Percentiles rank a stretch among this genome's conserved stretches.
phyloP scores from a whole-genome alignment of 352 stramenopile genomes.

The Hyaloperonospora brassicae region DNA sequence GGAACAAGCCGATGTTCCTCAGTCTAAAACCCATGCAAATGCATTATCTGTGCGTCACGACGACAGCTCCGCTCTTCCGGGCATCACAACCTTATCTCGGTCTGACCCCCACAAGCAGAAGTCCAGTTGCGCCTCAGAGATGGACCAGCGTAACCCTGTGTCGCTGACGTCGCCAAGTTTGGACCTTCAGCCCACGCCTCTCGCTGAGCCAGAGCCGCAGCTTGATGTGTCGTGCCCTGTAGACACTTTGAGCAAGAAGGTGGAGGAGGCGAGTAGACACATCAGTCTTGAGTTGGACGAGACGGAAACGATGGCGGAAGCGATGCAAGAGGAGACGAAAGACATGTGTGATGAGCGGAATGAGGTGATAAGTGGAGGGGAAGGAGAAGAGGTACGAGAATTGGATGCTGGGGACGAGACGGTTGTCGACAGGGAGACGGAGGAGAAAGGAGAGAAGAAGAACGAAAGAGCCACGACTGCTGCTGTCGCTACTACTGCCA shows the following conservation, averaged over 20 bases:
- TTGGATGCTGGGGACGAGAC: background rate
- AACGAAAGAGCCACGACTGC: no score
- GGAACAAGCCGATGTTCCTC: no score
- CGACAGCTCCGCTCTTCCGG: no score
- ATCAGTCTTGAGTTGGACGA: conserved; percentile 26
- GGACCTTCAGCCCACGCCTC: conserved; percentile 2
- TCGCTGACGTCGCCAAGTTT: background rate
- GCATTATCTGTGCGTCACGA: no score
- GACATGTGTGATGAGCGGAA: conserved; percentile 3
- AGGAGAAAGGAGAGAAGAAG: background rate
- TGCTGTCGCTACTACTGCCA: no score
- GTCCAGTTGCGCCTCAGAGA: background rate
- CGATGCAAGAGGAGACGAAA: conserved; percentile 8
- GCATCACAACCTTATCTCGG: no score
- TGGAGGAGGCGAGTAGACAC: conserved; percentile 26
- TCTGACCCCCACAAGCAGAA: no score
- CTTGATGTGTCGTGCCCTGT: conserved; percentile 1
- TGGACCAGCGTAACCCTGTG: conserved; percentile 9
- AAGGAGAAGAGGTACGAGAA: background rate
- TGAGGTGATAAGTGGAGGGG: background rate
- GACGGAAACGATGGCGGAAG: conserved; percentile 10
- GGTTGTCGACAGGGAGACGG: background rate
- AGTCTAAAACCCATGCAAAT: no score
- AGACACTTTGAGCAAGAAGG: conserved; percentile 16
- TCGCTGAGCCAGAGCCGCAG: conserved; percentile 20